phyloP scores from a whole-genome alignment of 139 green algal genomes.

The Chlamydomonas incerta region DNA sequence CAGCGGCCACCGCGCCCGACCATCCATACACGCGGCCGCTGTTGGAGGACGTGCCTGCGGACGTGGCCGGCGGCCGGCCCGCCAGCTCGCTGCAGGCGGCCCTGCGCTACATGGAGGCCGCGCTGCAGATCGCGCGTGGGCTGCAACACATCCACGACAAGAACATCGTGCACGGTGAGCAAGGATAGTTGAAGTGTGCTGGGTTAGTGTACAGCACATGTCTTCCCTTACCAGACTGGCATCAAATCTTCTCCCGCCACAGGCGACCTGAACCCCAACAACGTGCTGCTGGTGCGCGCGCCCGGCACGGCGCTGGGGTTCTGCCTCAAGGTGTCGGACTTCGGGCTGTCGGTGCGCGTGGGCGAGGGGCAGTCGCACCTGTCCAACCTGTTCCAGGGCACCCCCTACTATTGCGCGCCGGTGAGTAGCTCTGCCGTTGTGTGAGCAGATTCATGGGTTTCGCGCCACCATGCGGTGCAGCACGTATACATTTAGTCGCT shows the following conservation, averaged over 20 bases:
- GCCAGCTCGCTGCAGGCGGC: constrained; percentile 16
- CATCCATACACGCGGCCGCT: background rate
- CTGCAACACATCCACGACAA: constrained; percentile 61
- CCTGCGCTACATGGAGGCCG: constrained; percentile 31
- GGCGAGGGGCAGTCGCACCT: constrained; percentile 32
- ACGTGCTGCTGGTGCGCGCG: constrained; percentile 36
- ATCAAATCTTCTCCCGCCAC: background rate
- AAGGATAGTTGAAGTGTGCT: background rate
- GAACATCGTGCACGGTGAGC: constrained; percentile 54
- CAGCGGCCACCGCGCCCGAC: background rate
- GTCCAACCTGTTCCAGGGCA: constrained; percentile 46
- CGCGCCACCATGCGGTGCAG: too few species aligned
- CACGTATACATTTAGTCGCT: too few species aligned
- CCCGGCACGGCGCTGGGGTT: constrained; percentile 9
- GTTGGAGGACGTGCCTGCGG: background rate
- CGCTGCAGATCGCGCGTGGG: constrained; percentile 44
- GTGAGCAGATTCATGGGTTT: background rate
- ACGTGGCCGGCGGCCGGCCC: background rate
- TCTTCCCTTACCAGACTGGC: too few species aligned
- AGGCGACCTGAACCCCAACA: constrained; percentile 57
- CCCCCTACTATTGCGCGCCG: constrained; percentile 38
- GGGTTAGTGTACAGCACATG: too few species aligned
- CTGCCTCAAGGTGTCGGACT: constrained; percentile 44
- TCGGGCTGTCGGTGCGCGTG: constrained; percentile 40
- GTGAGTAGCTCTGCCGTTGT: background rate